These are phyloP conservation scores for Smallanthus sonchifolius DNA, from an alignment of 129 eudicot species.

Conservation along the genomic window DNA sequence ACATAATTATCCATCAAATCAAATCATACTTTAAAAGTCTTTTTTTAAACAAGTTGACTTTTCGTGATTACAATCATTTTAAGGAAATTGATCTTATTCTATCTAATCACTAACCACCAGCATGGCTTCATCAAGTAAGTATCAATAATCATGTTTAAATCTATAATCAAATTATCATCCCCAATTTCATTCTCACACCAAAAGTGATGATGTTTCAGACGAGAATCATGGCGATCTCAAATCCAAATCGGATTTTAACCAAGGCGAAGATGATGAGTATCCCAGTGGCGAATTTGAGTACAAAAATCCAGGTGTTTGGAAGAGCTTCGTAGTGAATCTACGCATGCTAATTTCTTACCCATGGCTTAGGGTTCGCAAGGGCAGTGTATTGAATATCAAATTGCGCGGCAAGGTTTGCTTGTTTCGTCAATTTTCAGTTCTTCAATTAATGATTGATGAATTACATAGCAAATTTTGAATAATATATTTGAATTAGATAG, in stretches of 20 bases:
- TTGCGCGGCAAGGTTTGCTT: slow-evolving; percentile 79
- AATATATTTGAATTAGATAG: too few relatives aligned
- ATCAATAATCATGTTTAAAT: not conserved
- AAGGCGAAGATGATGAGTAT: slow-evolving; percentile 29
- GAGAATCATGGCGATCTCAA: not conserved
- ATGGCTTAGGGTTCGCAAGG: slow-evolving; percentile 72
- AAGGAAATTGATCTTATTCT: not conserved
- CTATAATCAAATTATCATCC: not conserved
- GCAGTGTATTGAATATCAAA: slow-evolving; percentile 69
- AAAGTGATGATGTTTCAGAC: slow-evolving; percentile 8
- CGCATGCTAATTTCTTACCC: slow-evolving; percentile 64
- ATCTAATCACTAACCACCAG: not conserved
- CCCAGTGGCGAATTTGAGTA: slow-evolving; percentile 79
- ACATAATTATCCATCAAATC: not conserved
- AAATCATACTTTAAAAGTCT: not conserved
- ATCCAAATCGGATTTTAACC: slow-evolving; percentile 15
- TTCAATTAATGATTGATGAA: not conserved
- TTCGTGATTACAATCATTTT: not conserved
- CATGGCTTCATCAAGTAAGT: slow-evolving; percentile 16
- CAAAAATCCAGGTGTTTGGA: slow-evolving; percentile 42
- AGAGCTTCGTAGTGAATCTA: slow-evolving; percentile 53
- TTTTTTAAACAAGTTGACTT: not conserved
- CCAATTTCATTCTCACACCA: not conserved
- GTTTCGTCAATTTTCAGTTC: not conserved
- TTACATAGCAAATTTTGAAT: too few relatives aligned